Base-by-base conservation (phyloP, 2,329 filamentous ascomycete species). In the Cucurbitaria berberidis region DNA sequence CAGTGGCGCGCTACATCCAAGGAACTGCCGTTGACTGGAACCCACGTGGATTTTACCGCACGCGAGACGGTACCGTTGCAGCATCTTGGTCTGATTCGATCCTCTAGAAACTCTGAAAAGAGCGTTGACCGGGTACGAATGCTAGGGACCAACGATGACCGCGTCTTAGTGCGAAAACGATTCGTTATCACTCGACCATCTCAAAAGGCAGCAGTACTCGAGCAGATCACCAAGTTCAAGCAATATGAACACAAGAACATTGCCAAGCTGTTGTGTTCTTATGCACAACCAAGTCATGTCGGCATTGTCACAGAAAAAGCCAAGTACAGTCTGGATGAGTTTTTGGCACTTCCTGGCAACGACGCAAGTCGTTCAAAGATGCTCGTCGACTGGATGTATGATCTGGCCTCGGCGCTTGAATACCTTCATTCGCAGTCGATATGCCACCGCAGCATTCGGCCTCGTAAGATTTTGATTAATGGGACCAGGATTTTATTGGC, bases 1-100 rank as follows among this genome's bases (percentile, higher is more conserved):
- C 75, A 77, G 45, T 77, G 75, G 75, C 70, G 72, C 27, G 74
- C 74, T 19, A 74, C 74, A 3, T 68, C 72, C 6, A 75, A 75
- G 47, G 73, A 77, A 43, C 58, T 77, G 26, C 66, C 71, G 1
- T 51, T 73, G 48, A 76, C 68, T 26, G 74, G 75, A 15, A 49
- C 48, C 15, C 75, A 77, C 41, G 67, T 74, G 7, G 75, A 77
- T 27, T 74, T 75, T 40, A 62, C 60, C 4, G 62, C 64, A 13
- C 69, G 72, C 1, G 73, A 77, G 48, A 72, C 66, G 1, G 70
- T 75, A 15, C 75, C 75, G 2, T 42, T 77, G 27, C 63, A 73
- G 49, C 68, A 70, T n/a, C 50, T 73, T 47, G 62, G 62, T 16
- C 51, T 71, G 13, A 48, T 74, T 11, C 65, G 66, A 29, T 67